phyloP scores from a whole-genome alignment of 2,329 filamentous ascomycete genomes.

The Tolypocladium guangdongense region DNA sequence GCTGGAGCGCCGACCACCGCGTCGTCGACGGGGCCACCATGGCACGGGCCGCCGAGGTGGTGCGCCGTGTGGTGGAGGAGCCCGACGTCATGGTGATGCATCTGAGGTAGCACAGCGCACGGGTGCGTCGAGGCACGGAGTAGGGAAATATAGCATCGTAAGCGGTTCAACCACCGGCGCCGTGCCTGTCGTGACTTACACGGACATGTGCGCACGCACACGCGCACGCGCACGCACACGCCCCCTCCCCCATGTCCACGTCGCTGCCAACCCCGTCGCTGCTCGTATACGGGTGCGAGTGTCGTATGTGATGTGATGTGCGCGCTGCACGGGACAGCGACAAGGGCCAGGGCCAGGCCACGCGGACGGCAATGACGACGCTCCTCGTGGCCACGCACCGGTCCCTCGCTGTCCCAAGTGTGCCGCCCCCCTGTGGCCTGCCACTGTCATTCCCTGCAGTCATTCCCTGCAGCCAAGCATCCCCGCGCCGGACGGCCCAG shows the following conservation, averaged over 20 bases:
- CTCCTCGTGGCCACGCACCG: background rate
- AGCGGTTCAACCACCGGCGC: background rate
- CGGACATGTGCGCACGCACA: background rate
- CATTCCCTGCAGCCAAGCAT: background rate
- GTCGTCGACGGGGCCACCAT: slow-evolving; percentile 92
- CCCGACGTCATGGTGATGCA: slow-evolving; percentile 81
- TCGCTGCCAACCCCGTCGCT: background rate
- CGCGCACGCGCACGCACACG: background rate
- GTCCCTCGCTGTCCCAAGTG: background rate
- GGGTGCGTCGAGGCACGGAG: background rate
- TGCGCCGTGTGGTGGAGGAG: slow-evolving; percentile 68
- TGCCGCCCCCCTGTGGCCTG: too few relatives aligned
- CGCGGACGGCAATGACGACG: too few relatives aligned
- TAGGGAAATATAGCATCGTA: background rate
- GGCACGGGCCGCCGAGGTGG: slow-evolving; percentile 77
- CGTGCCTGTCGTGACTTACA: background rate
- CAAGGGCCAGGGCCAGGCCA: background rate
- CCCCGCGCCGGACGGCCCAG: background rate
- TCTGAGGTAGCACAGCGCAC: slow-evolving; percentile 43
- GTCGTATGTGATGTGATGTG: too few relatives aligned
- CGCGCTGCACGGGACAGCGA: too few relatives aligned
- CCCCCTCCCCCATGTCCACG: background rate
- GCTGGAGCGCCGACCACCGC: slow-evolving; percentile 92
- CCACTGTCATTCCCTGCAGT: background rate
- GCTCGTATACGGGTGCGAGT: too few relatives aligned